These are phyloP conservation scores for Amanita rubescens DNA, from an alignment of 768 basidiomycete genomes.

Conservation along the genomic window DNA sequence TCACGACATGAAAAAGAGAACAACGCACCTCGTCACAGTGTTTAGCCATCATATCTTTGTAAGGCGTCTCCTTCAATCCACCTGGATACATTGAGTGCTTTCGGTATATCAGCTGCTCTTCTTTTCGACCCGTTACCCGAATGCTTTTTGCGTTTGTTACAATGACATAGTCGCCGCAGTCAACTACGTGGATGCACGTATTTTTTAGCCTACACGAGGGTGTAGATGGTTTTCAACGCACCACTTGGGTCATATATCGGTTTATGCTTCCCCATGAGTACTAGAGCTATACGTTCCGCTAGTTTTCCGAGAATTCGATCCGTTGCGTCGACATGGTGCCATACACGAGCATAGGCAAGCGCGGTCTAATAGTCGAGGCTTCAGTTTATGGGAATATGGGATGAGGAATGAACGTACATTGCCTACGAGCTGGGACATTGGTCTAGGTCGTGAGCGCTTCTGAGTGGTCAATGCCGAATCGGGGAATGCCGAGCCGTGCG, in stretches of 20 bases:
- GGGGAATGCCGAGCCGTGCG: too few relatives aligned
- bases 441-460: not conserved
- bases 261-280: constrained; percentile 99
- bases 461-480: too few relatives aligned
- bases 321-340: constrained; percentile 92
- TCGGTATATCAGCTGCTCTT: constrained; percentile 78
- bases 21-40: constrained; percentile 54
- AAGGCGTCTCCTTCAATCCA: constrained; percentile 87
- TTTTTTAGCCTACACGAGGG: not conserved
- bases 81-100: constrained; percentile 92
- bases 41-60: constrained; percentile 72
- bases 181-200: constrained; percentile 35
- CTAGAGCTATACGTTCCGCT: constrained; percentile 88
- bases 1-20: too few relatives aligned
- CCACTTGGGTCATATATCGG: constrained; percentile 86
- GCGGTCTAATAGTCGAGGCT: constrained; percentile 65
- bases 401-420: constrained; percentile 42
- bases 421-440: constrained; percentile 78
- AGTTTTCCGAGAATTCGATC: constrained; percentile 92
- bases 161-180: constrained; percentile 97
- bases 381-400: not conserved
- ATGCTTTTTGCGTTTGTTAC: constrained; percentile 85
- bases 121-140: constrained; percentile 85
- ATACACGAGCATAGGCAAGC: constrained; percentile 89
- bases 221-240: constrained; percentile 31